Evolutionary conservation across 768 basidiomycete genomes (phyloP), one percentile per base, ranked within the genome.

Genomic region (Omphalotus guepiniiformis): DNA sequence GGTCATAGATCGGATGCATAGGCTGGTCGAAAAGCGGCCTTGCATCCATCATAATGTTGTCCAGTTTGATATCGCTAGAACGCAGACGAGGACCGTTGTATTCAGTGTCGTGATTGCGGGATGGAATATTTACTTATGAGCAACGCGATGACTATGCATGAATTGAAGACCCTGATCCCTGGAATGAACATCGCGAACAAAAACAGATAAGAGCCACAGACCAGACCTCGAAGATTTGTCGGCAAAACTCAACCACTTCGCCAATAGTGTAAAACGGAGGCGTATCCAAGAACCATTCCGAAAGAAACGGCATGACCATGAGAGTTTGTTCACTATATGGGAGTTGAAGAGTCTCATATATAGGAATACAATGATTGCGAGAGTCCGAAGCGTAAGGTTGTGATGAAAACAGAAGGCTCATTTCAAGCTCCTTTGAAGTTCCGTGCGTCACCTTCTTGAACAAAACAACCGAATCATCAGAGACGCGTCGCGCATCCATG

Each of bases 161-260:
- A 63, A 64, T 47, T 63, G 55, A 12, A 68, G 21, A 11, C 65
- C 64, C 67, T 67, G 39, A n/a, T 39, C 11, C 2, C 34, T 19
- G 9, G 26, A 26, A 29, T 15, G 5, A 36, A 45, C 16, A 44
- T 6, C 15, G 18, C 4, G 9, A 27, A 43, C 2, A 3, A 8
- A 41, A 18, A 19, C 6, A 38, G n/a, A n/a, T n/a, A n/a, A n/a
- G n/a, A n/a, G n/a, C n/a, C n/a, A n/a, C n/a, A n/a, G n/a, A n/a
- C n/a, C 51, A 27, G 30, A 64, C 68, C 55, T 65, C 60, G 11
- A 65, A 55, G 12, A 68, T 52, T 29, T 68, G 66, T 12, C 40
- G 21, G 38, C 64, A 51, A 21, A 59, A 64, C 2, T 61, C 60
- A 13, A 65, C 44, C 1, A 53, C 60, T 47, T 68, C 68, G 2